phyloP scores from a whole-genome alignment of 257 asterid species.

The Lycium ferocissimum region DNA sequence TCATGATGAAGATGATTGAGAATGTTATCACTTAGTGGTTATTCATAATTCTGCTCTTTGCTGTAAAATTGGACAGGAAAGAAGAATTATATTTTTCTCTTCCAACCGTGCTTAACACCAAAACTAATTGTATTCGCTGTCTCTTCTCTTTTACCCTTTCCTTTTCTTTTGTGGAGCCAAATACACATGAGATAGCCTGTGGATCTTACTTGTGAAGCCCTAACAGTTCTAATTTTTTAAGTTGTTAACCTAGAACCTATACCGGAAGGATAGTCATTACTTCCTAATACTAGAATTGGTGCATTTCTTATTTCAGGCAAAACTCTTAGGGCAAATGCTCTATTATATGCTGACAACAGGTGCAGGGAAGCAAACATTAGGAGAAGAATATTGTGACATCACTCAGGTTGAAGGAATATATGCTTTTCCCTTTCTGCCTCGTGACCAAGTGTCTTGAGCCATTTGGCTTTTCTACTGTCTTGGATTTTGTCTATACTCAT shows the following conservation, averaged over 20 bases:
- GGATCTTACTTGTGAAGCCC: not conserved
- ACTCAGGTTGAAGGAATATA: slow-evolving; percentile 65
- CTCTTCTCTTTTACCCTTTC: not conserved
- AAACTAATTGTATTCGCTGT: not conserved
- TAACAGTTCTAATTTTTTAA: not conserved
- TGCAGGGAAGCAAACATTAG: slow-evolving; percentile 95
- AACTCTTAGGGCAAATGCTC: slow-evolving; percentile 97
- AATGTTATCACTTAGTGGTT: not conserved
- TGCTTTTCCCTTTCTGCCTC: not conserved
- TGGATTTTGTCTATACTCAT: slow-evolving; percentile 5
- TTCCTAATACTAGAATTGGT: slow-evolving; percentile 14
- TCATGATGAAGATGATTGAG: not conserved
- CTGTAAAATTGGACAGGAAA: slow-evolving; percentile 7
- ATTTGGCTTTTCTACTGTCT: slow-evolving; percentile 13
- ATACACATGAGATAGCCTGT: slow-evolving; percentile 1
- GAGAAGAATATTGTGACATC: slow-evolving; percentile 98
- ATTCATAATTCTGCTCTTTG: not conserved
- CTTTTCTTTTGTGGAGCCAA: not conserved
- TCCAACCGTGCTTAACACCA: not conserved
- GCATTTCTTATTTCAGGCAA: slow-evolving; percentile 57
- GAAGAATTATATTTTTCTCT: not conserved
- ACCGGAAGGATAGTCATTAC: not conserved
- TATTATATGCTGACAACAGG: slow-evolving; percentile 90
- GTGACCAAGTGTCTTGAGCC: not conserved
- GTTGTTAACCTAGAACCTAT: not conserved